Evolutionary conservation across 306 rosid species (phyloP).

Genomic region (Pterocarpus macrocarpus): DNA sequence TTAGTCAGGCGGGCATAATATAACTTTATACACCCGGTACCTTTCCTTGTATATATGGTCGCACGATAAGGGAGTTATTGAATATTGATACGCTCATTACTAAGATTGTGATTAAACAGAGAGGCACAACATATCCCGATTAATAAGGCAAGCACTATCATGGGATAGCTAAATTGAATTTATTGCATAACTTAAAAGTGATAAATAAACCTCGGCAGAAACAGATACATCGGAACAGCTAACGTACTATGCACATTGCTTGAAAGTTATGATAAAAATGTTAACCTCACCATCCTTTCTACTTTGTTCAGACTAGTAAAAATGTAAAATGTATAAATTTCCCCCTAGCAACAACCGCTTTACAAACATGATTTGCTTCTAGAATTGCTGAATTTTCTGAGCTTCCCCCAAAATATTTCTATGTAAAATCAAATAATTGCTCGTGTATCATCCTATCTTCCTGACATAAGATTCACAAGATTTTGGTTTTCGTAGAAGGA

Average conservation of each 20-base stretch:
- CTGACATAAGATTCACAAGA: constrained; percentile 84
- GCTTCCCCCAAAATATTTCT: constrained; percentile 27
- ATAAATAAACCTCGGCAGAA: constrained; percentile 13
- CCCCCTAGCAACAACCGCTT: constrained; percentile 25
- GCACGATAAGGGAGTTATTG: too few relatives aligned
- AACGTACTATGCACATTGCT: constrained; percentile 9
- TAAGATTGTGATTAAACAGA: background rate
- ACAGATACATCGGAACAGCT: constrained; percentile 10
- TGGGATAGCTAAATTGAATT: constrained; percentile 16
- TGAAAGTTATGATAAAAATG: constrained; percentile 37
- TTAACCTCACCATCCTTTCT: constrained; percentile 29
- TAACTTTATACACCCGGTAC: too few relatives aligned
- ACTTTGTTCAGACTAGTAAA: constrained; percentile 20
- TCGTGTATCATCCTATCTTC: constrained; percentile 65
- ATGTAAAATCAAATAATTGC: constrained; percentile 8
- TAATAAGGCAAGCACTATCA: background rate
- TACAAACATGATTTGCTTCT: constrained; percentile 23
- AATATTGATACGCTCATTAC: background rate
- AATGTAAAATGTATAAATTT: constrained; percentile 35
- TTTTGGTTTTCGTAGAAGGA: constrained; percentile 79
- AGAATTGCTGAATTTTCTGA: constrained; percentile 10
- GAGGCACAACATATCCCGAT: background rate
- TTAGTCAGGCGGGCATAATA: too few relatives aligned
- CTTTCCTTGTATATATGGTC: too few relatives aligned
- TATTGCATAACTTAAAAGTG: constrained; percentile 35